Conservation (phyloP, 495 filamentous ascomycete genomes). For the Trichoderma erinaceum region DNA sequence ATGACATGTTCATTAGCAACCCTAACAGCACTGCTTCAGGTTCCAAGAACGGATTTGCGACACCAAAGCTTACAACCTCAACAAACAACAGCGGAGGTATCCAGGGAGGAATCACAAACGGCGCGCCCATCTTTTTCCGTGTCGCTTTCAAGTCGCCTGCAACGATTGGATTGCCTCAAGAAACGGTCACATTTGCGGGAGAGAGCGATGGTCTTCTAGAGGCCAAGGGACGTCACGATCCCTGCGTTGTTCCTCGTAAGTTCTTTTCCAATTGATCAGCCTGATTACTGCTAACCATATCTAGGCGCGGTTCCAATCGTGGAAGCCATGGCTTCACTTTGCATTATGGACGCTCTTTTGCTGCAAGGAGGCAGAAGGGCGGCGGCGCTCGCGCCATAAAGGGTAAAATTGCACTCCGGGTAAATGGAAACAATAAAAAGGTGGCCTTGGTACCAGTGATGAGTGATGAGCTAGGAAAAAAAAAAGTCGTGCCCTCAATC, state of each 20-base stretch:
- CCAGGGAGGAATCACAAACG: slow-evolving; percentile 95
- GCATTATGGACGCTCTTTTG: slow-evolving; percentile 86
- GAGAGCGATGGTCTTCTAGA: slow-evolving; percentile 67
- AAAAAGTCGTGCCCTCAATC: too few species aligned
- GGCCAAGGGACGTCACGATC: slow-evolving; percentile 94
- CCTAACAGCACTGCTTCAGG: slow-evolving; percentile 29
- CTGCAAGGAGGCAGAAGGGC: slow-evolving; percentile 70
- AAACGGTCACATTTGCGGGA: slow-evolving; percentile 73
- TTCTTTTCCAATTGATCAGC: too few species aligned
- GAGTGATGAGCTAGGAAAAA: too few species aligned
- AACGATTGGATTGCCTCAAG: slow-evolving; percentile 89
- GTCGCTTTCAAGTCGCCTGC: slow-evolving; percentile 94
- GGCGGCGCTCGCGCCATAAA: slow-evolving; percentile 11
- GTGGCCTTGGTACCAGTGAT: too few species aligned
- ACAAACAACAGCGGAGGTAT: slow-evolving; percentile 97
- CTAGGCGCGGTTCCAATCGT: slow-evolving; percentile 78
- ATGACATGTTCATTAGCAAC: slow-evolving; percentile 72
- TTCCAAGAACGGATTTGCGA: slow-evolving; percentile 33
- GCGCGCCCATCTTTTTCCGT: slow-evolving; percentile 89
- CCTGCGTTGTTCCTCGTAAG: slow-evolving; percentile 79
- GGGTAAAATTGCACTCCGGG: too few species aligned
- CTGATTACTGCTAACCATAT: too few species aligned
- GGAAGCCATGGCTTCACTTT: slow-evolving; percentile 89
- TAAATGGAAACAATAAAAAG: too few species aligned
- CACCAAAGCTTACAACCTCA: slow-evolving; percentile 66